A percentile compares a stretch with the other conserved stretches of the same genome.
Conservation (phyloP, 2,329 filamentous ascomycete species). For the Pseudogymnoascus sp. region DNA sequence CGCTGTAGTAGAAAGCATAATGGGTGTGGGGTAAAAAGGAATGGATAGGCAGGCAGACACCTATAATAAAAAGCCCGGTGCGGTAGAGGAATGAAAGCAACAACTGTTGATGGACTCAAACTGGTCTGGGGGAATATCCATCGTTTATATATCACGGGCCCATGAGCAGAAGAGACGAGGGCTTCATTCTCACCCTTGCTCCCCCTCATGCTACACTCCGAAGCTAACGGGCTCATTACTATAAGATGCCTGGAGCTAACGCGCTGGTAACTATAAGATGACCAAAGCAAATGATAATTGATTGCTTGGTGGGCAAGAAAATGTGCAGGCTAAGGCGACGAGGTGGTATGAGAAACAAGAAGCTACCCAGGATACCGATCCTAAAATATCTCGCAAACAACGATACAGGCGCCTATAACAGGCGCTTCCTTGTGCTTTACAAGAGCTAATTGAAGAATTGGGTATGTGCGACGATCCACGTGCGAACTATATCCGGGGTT, state of each 20-base stretch:
- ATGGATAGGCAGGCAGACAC: background rate
- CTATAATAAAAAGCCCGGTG: background rate
- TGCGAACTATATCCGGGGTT: background rate
- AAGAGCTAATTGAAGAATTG: background rate
- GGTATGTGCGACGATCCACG: background rate
- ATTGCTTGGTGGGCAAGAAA: background rate
- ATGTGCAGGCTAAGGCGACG: background rate
- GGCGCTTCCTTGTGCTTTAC: background rate
- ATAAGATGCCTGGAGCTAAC: background rate
- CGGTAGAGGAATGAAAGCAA: background rate
- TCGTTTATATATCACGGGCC: background rate
- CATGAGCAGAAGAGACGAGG: background rate
- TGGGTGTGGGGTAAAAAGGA: background rate
- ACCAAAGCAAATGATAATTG: background rate
- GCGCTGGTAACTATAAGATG: background rate
- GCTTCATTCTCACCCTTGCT: background rate
- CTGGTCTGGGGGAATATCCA: conserved; percentile 1
- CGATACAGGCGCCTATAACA: background rate
- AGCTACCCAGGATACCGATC: conserved; percentile 2
- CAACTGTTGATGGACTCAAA: background rate
- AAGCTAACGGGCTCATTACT: background rate
- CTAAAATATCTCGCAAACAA: background rate
- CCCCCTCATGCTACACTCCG: background rate
- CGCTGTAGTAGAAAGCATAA: background rate
- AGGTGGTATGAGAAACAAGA: background rate